These are phyloP conservation scores for Suhomyces vadensis DNA, from an alignment of 805 yeast species.

Conservation along the genomic window DNA sequence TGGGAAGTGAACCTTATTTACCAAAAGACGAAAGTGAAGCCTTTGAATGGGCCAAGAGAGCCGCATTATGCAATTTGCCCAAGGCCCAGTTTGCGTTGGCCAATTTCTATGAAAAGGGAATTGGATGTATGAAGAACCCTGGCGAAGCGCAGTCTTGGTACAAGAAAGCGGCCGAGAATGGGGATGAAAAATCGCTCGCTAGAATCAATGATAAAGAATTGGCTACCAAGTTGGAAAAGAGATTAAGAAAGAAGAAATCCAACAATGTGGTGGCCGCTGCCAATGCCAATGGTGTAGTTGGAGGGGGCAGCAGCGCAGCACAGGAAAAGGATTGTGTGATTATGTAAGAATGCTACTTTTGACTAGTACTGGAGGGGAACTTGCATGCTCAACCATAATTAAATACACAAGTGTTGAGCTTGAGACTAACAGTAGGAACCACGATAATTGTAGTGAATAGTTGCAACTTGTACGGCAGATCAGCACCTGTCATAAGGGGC, in stretches of 20 bases:
- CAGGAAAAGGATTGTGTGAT: slow-evolving; percentile 48
- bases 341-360: slow-evolving; percentile 31
- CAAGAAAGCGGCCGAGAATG: slow-evolving; percentile 64
- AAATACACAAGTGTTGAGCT: too few species aligned
- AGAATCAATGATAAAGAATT: slow-evolving; percentile 35
- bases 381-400: too few species aligned
- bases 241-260: slow-evolving; percentile 28
- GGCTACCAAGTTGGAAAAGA: slow-evolving; percentile 32
- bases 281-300: slow-evolving; percentile 5
- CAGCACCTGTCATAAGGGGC: too few species aligned
- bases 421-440: too few species aligned
- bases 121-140: slow-evolving; percentile 69
- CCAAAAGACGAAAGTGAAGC: slow-evolving; percentile 81
- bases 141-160: slow-evolving; percentile 73
- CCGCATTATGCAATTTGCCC: slow-evolving; percentile 72
- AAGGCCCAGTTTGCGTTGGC: slow-evolving; percentile 88
- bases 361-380: too few species aligned
- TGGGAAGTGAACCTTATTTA: slow-evolving; percentile 84
- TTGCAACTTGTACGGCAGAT: not conserved
- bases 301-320: slow-evolving; percentile 16
- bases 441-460: too few species aligned
- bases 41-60: slow-evolving; percentile 89
- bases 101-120: slow-evolving; percentile 81
- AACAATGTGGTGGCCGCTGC: slow-evolving; percentile 3
- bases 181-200: slow-evolving; percentile 40